Base-by-base conservation (phyloP, 75 land plant genomes). In the Ceratopteris richardii region DNA sequence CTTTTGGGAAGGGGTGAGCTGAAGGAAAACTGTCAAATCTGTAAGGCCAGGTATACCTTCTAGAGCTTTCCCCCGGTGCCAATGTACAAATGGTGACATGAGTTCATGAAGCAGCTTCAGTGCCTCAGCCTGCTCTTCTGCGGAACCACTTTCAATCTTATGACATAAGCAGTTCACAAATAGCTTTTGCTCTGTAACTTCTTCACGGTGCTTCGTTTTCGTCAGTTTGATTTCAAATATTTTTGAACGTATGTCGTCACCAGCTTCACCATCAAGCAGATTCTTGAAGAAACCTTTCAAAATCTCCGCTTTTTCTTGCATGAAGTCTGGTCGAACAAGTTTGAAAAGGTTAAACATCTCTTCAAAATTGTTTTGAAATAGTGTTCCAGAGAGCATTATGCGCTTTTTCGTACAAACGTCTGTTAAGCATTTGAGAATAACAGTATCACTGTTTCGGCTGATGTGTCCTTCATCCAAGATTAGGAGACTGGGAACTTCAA, bases 401-500 rank as follows among this genome's bases (percentile, higher is more conserved):
- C 88, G 84, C 18, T 77, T 55, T 31, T 77, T 78, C 4, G 97
- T 95, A 41, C 79, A 66, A 1, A 95, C 85, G 51, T 78, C 71
- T 16, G 76, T 72, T 39, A 95, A 82, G 9, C 92, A 68, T 31
- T 84, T 55, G 14, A 83, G 48, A 1, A 87, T 73, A 62, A 83
- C 73, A 1, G 99, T 90, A 18, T 77, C 64, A 54, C 80, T 67
- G 53, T 85, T 85, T 22, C 95, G 66, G 16, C 85, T 82, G 23
- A 84, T 77, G 52, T 95, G 99, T 0, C 96, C 99, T 60, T 95
- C 99, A 61, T 95, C 99, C 20, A 95, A 51, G 20, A 95, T 74
- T 29, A 95, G 77, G 63, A 95, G 69, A 24, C 77, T 66, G 5
- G 99, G 98, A 0, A 58, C 72, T 33, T 75, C 75, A 17, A 82